Conservation (phyloP, 306 rosid species). For the Dryas octopetala region DNA sequence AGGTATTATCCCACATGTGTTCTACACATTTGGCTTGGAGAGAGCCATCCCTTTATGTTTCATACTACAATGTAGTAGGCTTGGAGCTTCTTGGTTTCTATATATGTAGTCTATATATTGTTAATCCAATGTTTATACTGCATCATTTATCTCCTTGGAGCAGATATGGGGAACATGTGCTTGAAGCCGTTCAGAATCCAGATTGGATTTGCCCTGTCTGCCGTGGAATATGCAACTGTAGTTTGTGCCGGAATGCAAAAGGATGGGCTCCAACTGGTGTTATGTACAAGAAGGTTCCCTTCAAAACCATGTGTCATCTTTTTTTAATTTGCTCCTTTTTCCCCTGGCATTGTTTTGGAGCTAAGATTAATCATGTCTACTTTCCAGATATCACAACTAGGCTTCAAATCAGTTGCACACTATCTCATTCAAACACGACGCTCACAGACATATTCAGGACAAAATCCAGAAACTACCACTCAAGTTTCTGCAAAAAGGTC, state of each 20-base stretch:
- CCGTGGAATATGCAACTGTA: constrained; percentile 99
- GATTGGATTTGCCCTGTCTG: constrained; percentile 81
- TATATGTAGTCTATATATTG: background rate
- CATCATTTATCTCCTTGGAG: constrained; percentile 11
- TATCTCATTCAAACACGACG: constrained; percentile 80
- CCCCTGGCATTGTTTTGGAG: background rate
- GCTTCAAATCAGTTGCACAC: constrained; percentile 93
- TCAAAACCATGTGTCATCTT: constrained; percentile 9
- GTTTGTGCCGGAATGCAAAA: constrained; percentile 82
- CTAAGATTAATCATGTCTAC: constrained; percentile 33
- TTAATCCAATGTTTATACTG: background rate
- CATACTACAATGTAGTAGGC: background rate
- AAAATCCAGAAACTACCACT: constrained; percentile 37
- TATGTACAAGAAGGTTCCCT: constrained; percentile 73
- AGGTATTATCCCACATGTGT: background rate
- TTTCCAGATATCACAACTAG: constrained; percentile 56
- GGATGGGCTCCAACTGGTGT: constrained; percentile 90
- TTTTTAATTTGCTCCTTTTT: background rate
- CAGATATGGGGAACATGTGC: constrained; percentile 94
- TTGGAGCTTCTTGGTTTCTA: background rate
- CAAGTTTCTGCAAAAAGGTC: constrained; percentile 65
- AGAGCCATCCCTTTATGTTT: background rate
- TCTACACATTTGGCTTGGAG: background rate
- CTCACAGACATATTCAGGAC: constrained; percentile 33
- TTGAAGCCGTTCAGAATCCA: constrained; percentile 70